These are phyloP conservation scores for Pulveroboletus sp. DNA, from an alignment of 768 basidiomycete genomes.

Conservation along the genomic window DNA sequence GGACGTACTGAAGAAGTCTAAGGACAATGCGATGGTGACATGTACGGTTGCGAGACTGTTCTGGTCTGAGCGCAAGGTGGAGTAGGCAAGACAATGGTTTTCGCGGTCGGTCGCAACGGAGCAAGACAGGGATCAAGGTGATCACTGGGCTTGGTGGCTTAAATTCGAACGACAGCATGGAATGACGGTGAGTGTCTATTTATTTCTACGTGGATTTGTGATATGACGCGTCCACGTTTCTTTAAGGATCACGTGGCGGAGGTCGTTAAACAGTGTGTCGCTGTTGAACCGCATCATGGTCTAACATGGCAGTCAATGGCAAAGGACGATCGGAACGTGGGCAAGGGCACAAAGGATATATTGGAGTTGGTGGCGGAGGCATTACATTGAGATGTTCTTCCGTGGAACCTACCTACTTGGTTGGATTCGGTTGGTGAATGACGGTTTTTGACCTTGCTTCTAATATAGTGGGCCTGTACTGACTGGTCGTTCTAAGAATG, in stretches of 20 bases:
- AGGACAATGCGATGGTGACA: slow-evolving; percentile 82
- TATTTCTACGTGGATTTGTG: not conserved
- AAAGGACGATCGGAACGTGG: slow-evolving; percentile 74
- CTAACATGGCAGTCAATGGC: slow-evolving; percentile 76
- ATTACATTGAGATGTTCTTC: slow-evolving; percentile 34
- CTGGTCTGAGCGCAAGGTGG: slow-evolving; percentile 92
- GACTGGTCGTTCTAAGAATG: too few relatives aligned
- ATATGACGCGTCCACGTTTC: not conserved
- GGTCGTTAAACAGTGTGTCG: slow-evolving; percentile 63
- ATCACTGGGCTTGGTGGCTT: slow-evolving; percentile 96
- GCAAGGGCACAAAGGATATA: slow-evolving; percentile 63
- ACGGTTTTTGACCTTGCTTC: too few relatives aligned
- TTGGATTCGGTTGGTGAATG: too few relatives aligned
- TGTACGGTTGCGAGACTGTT: slow-evolving; percentile 90
- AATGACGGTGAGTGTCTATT: slow-evolving; percentile 54
- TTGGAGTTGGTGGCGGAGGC: slow-evolving; percentile 61
- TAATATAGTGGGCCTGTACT: too few relatives aligned
- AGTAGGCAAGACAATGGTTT: slow-evolving; percentile 95
- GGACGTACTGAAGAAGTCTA: slow-evolving; percentile 90
- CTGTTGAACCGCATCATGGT: slow-evolving; percentile 84
- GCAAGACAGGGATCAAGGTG: slow-evolving; percentile 62
- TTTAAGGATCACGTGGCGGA: slow-evolving; percentile 60
- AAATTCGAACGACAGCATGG: slow-evolving; percentile 95
- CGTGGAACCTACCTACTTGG: too few relatives aligned
- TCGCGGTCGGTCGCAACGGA: slow-evolving; percentile 64